These are phyloP conservation scores for Nicotiana tabacum DNA, from an alignment of 257 asterid genomes.

Conservation along the genomic window DNA sequence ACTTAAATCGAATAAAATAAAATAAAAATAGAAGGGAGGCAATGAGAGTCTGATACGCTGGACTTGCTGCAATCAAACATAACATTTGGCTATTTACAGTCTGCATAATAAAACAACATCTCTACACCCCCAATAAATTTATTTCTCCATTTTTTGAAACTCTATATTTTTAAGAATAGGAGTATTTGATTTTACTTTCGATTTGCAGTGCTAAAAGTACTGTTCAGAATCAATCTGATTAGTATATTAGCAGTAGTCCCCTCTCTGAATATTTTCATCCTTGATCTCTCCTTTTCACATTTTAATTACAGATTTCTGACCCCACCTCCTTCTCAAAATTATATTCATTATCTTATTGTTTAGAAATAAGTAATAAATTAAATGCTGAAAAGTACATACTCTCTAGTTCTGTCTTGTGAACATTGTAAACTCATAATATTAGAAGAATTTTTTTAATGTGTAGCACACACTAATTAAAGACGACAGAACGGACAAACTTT, in stretches of 20 bases:
- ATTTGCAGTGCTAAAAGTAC: conserved; percentile 7
- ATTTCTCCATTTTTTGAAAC: no score
- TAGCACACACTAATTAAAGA: neutral
- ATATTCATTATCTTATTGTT: neutral
- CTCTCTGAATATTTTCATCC: neutral
- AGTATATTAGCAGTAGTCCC: conserved; percentile 7
- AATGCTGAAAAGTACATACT: neutral
- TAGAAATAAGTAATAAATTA: no score
- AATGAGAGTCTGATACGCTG: conserved; percentile 9
- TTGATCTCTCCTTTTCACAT: conserved; percentile 6
- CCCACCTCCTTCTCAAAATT: neutral
- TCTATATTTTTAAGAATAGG: neutral
- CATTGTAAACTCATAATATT: neutral
- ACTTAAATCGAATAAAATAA: neutral
- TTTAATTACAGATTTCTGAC: neutral
- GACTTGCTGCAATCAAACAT: neutral
- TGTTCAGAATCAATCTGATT: conserved; percentile 2
- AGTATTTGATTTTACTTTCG: neutral
- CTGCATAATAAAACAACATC: conserved; percentile 1
- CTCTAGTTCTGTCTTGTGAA: neutral
- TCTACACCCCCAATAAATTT: neutral
- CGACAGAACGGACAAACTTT: neutral
- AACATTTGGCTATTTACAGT: neutral
- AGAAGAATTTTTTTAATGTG: neutral
- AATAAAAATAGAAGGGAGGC: neutral